Evolutionary conservation across 1,284 basidiomycete genomes (phyloP), one percentile per base, ranked within the genome.

Genomic region (Papiliotrema laurentii): DNA sequence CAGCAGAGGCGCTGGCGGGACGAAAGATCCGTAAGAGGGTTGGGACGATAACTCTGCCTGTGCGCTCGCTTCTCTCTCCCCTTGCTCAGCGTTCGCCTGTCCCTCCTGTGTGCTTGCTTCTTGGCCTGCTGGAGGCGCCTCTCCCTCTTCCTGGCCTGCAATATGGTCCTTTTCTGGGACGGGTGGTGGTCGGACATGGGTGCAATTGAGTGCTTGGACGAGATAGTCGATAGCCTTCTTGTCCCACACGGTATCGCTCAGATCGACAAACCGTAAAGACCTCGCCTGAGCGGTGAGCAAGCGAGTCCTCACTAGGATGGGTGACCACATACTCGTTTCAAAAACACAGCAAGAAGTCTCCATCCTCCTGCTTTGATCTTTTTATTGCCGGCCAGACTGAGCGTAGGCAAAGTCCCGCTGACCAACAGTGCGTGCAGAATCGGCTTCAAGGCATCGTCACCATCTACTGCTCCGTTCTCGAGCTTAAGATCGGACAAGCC

Each of bases 361-460:
- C 92, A 97, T 0, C 88, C 89, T 11, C 80, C 75, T 1, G 80
- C 71, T 60, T 88, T 89, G 45, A 97, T 78, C 51, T 83, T 83
- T 62, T 83, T 79, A 69, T 97, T 97, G 19, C 87, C 88, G 2
- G 90, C 86, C 19, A 98, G 76, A 9, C 87, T 91, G 21, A 97
- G 78, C 60, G 86, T 88, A 1, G 86, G 86, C 26, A 97, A 77
- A 0, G 84, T 83, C 19, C 83, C 82, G 18, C 87, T 87, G 41
- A 97, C 87, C 45, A 97, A 81, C 1, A 98, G 79, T 0, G 91
- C 83, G 66, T 97, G 93, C 0, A 97, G 77, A 18, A 97, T 83
- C 0, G 89, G 88, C 75, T 96, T 96, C 48, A 97, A 70, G 38
- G 81, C 88, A 50, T 81, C 78, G 45, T 94, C 89, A 51, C 87